Base-by-base conservation (phyloP, 2,329 filamentous ascomycete genomes). In the Aureobasidium uvarum region DNA sequence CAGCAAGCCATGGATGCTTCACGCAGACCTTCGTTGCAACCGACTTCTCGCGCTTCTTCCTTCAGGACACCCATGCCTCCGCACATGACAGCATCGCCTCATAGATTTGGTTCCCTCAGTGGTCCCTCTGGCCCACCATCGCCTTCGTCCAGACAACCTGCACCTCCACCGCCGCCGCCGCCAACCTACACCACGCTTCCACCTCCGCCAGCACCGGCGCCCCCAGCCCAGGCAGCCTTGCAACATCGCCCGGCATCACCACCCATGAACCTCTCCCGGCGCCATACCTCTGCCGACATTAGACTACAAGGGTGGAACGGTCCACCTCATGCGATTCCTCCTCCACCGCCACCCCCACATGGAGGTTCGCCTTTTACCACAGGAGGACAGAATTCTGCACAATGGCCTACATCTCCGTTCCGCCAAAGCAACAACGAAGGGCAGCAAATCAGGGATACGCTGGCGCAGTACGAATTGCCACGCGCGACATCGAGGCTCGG, bases 261-360 rank as follows among this genome's bases (percentile, higher is more conserved):
- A 28, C 83, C 84, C 1, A 84, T 86, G 65, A 92, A 87, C 71
- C 82, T 96, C 54, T 85, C 87, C 51, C 88, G 94, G 68, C 86
- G 94, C 67, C 95, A 99, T 77, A 99, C 95, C 1, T 94, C 93
- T 45, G 95, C 95, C 66, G 95, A 99, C 75, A 98, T 99, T 71
- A 89, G 95, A 62, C 89, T 80, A 5, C 79, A 81, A 68, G 79
- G 80, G 67, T 93, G 81, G 71, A 89, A 92, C 74, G 91, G 89
- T 43, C 94, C 90, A 87, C 88, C 50, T 36, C 48, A 45, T n/a
- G 39, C 60, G 11, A 43, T 64, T 43, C 60, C 62, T 16, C 62
- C 39, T 18, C 60, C 62, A 2, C 62, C 39, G 1, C 82, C 82
- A 8, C 81, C 76, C 68, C 80, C 72, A 16, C 54, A 85, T 28